Conservation (phyloP, 2,329 filamentous ascomycete species). For the Fusarium oligoseptatum region DNA sequence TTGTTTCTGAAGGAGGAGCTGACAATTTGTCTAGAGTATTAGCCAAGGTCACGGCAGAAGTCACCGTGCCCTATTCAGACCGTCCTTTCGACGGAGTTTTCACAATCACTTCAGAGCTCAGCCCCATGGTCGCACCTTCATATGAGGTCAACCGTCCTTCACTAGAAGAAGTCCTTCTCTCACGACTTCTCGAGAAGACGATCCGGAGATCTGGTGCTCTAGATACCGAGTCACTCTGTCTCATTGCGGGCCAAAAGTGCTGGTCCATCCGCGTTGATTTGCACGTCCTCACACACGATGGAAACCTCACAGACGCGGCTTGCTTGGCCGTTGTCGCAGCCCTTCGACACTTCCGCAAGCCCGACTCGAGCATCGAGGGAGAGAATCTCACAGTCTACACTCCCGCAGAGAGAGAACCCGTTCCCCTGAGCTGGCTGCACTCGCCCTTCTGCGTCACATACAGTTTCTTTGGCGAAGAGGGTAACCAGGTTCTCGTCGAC, state of each 20-base stretch:
- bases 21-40: constrained; percentile 71
- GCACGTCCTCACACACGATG: constrained; percentile 91
- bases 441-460: constrained; percentile 93
- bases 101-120: constrained; percentile 90
- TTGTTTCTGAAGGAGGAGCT: constrained; percentile 7
- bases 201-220: constrained; percentile 91
- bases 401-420: constrained; percentile 86
- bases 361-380: constrained; percentile 88
- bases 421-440: constrained; percentile 91
- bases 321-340: constrained; percentile 91
- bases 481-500: constrained; percentile 77
- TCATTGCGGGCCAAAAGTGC: constrained; percentile 89
- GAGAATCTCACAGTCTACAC: constrained; percentile 88
- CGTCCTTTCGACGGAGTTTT: constrained; percentile 96
- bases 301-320: constrained; percentile 86
- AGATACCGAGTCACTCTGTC: constrained; percentile 95
- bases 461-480: constrained; percentile 82
- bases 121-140: constrained; percentile 89
- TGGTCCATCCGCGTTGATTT: constrained; percentile 93
- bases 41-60: constrained; percentile 88
- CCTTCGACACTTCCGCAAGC: constrained; percentile 90
- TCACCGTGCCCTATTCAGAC: constrained; percentile 86
- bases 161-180: constrained; percentile 86
- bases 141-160: constrained; percentile 89
- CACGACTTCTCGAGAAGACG: constrained; percentile 92